Base-by-base conservation (phyloP, 2,329 filamentous ascomycete genomes). In the Phyllosticta citrichinensis region DNA sequence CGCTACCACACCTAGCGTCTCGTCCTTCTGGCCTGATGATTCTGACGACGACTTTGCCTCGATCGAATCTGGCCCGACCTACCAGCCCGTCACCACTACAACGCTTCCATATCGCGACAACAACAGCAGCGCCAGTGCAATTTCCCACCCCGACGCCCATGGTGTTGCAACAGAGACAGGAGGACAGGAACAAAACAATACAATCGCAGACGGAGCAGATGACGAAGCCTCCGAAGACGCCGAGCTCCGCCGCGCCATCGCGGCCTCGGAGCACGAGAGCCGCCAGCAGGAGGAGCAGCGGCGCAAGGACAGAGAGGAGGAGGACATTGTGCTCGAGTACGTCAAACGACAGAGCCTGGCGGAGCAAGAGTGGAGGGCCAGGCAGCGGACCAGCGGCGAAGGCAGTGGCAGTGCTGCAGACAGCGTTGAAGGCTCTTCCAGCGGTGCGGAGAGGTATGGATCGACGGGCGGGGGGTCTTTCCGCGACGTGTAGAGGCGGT, bases 281-380 rank as follows among this genome's bases (percentile, higher is more conserved):
- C 54, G 40, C 61, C 64, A 63, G 54, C 64, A 62, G 25, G 63
- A 66, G 27, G 67, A 67, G n/a, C 65, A 66, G 3, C 68, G 66
- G 5, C 63, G 65, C 66, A 71, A 70, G 67, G 71, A 73, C 70
- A 70, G 58, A 79, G 81, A 25, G 72, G 88, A 91, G 68, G 87
- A 92, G 69, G 83, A 90, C 61, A 84, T 88, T 62, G 57, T 58
- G 52, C 72, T 92, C 69, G 87, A 91, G 67, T 91, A 89, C 71
- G 81, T 91, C 51, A 88, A 87, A 78, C 87, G 85, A 76, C 87
- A 91, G 75, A 91, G 87, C 70, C 69, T 90, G 52, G 79, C 82
- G 0, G 89, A 93, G 73, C 85, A 86, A 65, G 79, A 85, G 69
- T 73, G 78, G 65, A 65, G 68, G 52, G 68, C 6, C 6, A 30